Evolutionary conservation across 129 eudicot species (phyloP).

Genomic region (Scalesia atractyloides): DNA sequence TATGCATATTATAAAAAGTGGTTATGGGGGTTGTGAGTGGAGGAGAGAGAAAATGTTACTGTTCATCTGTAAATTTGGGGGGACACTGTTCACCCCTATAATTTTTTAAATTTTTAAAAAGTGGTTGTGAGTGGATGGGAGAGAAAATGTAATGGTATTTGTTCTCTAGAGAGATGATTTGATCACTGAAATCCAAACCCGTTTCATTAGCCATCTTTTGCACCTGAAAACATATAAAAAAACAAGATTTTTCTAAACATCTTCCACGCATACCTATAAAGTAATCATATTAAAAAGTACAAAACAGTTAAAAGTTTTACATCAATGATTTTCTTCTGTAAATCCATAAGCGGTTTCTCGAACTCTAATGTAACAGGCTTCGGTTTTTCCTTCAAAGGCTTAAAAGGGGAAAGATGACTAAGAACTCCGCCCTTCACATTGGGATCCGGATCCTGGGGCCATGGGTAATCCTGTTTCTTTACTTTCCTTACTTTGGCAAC

Average conservation of each 20-base stretch:
- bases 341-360: constrained; percentile 83
- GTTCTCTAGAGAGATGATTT: constrained; percentile 63
- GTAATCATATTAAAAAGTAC: neutral
- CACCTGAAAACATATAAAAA: constrained; percentile 51
- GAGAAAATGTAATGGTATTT: too few relatives aligned
- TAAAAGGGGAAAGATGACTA: constrained; percentile 80
- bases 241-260: neutral
- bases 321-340: constrained; percentile 74
- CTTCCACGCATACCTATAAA: constrained; percentile 7
- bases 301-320: constrained; percentile 37
- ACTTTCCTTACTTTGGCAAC: constrained; percentile 58
- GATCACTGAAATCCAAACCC: constrained; percentile 83
- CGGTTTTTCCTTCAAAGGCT: constrained; percentile 77
- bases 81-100: too few relatives aligned
- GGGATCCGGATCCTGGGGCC: constrained; percentile 78
- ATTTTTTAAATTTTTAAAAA: too few relatives aligned
- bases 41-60: too few relatives aligned
- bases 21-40: too few relatives aligned
- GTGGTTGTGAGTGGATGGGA: too few relatives aligned
- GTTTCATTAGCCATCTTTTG: constrained; percentile 95
- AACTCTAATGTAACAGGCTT: constrained; percentile 91
- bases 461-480: constrained; percentile 78
- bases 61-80: too few relatives aligned
- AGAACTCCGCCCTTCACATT: constrained; percentile 90
- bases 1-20: too few relatives aligned